A percentile compares a stretch with the other conserved stretches of the same genome.
phyloP scores from a whole-genome alignment of 768 basidiomycete species.

The Postia placenta region DNA sequence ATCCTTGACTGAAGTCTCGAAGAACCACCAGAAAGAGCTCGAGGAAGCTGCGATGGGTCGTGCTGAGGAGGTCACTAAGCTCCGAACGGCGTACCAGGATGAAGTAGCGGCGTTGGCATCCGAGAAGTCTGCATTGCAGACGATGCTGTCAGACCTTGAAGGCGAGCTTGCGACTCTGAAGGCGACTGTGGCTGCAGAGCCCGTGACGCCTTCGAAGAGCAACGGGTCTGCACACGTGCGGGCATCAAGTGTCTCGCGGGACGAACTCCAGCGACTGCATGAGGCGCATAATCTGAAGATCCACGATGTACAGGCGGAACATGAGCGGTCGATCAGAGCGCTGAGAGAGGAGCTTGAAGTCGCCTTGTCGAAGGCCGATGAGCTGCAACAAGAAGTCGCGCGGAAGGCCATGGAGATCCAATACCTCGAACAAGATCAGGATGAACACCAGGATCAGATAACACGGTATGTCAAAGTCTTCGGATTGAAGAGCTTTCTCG shows the following conservation, averaged over 20 bases:
- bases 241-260: slow-evolving; percentile 53
- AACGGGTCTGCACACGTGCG: slow-evolving; percentile 43
- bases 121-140: slow-evolving; percentile 58
- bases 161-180: slow-evolving; percentile 66
- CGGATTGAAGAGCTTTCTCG: slow-evolving; percentile 50
- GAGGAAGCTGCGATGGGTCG: slow-evolving; percentile 67
- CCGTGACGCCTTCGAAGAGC: slow-evolving; percentile 43
- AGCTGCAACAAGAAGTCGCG: slow-evolving; percentile 53
- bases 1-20: slow-evolving; percentile 63
- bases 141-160: slow-evolving; percentile 67
- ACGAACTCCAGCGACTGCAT: slow-evolving; percentile 71
- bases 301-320: slow-evolving; percentile 62
- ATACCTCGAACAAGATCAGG: slow-evolving; percentile 73
- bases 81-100: slow-evolving; percentile 52
- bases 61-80: slow-evolving; percentile 62
- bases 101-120: slow-evolving; percentile 50
- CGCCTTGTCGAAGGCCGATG: slow-evolving; percentile 41
- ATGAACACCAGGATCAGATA: slow-evolving; percentile 69
- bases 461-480: slow-evolving; percentile 70
- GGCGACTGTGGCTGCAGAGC: slow-evolving; percentile 46
- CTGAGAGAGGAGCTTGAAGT: slow-evolving; percentile 53
- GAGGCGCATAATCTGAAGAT: slow-evolving; percentile 83
- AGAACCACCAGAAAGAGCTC: slow-evolving; percentile 65
- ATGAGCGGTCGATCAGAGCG: slow-evolving; percentile 50
- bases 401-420: slow-evolving; percentile 79